These are phyloP conservation scores for Effrenium voratum DNA, from an alignment of 73 alveolate species.

Conservation along the genomic window DNA sequence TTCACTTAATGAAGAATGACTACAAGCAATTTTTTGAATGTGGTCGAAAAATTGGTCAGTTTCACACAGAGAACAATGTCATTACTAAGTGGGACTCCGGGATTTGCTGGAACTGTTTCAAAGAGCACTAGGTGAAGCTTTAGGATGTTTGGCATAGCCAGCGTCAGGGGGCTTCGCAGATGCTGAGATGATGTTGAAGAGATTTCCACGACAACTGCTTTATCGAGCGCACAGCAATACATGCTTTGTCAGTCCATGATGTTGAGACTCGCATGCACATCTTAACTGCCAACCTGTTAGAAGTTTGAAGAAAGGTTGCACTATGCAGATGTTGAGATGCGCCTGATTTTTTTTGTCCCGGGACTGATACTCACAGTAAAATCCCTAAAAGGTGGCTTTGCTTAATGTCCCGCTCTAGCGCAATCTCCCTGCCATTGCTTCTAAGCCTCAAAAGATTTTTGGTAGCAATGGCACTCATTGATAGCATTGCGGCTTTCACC, in stretches of 20 bases:
- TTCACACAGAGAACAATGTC: not conserved
- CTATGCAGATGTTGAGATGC: too few species aligned
- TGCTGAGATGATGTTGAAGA: not conserved
- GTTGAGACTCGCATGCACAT: not conserved
- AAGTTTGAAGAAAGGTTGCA: too few species aligned
- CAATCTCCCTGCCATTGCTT: not conserved
- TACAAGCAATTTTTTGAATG: not conserved
- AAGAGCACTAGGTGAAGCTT: not conserved
- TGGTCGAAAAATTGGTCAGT: not conserved
- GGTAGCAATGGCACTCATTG: slow-evolving; percentile 2
- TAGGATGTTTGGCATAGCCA: not conserved
- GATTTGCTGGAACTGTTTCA: not conserved
- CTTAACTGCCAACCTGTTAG: not conserved
- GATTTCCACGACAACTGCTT: not conserved
- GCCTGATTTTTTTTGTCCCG: not conserved
- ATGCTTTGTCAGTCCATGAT: not conserved
- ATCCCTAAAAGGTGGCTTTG: not conserved
- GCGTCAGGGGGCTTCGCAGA: not conserved
- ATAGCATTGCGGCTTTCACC: not conserved
- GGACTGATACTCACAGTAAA: too few species aligned
- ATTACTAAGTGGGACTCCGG: not conserved
- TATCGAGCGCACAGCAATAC: not conserved
- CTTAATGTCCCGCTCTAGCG: too few species aligned
- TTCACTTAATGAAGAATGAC: not conserved
- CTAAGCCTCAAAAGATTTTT: not conserved